Conservation (phyloP, 2,329 filamentous ascomycete species). For the Helotiales sp. region DNA sequence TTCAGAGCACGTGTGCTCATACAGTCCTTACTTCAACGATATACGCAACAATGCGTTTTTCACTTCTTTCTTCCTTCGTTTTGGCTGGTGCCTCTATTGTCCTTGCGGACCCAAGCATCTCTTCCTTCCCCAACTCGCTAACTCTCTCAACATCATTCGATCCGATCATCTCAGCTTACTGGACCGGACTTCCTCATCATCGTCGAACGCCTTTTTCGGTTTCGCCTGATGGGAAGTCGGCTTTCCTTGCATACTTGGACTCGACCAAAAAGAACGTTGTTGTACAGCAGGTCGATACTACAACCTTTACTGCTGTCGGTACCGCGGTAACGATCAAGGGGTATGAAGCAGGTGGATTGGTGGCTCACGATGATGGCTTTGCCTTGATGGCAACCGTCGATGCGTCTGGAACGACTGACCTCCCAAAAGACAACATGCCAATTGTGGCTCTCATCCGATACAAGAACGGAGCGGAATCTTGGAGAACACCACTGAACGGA, state of each 20-base stretch:
- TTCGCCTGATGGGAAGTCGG: slow-evolving; percentile 62
- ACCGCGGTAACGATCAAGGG: slow-evolving; percentile 56
- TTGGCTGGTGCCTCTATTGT: slow-evolving; percentile 30
- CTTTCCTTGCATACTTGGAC: slow-evolving; percentile 65
- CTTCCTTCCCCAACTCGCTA: slow-evolving; percentile 49
- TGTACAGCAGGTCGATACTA: slow-evolving; percentile 60
- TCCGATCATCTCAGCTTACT: slow-evolving; percentile 63
- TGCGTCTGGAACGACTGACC: slow-evolving; percentile 55
- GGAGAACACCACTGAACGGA: slow-evolving; percentile 64
- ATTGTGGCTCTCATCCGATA: slow-evolving; percentile 65
- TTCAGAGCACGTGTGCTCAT: slow-evolving; percentile 26
- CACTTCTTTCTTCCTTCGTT: slow-evolving; percentile 33
- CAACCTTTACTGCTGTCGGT: slow-evolving; percentile 59
- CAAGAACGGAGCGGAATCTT: slow-evolving; percentile 58
- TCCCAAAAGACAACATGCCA: slow-evolving; percentile 53
- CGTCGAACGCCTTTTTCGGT: slow-evolving; percentile 66
- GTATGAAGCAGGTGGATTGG: slow-evolving; percentile 64
- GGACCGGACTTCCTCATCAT: slow-evolving; percentile 65
- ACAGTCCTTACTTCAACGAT: slow-evolving; percentile 28
- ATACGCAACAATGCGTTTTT: slow-evolving; percentile 30
- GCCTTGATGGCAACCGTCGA: slow-evolving; percentile 60
- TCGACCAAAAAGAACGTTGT: slow-evolving; percentile 59
- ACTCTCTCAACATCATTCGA: slow-evolving; percentile 58
- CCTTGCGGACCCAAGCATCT: slow-evolving; percentile 32
- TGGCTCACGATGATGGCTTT: slow-evolving; percentile 67